phyloP scores from a whole-genome alignment of 2,329 filamentous ascomycete genomes.

The Colletotrichum spaethianum region DNA sequence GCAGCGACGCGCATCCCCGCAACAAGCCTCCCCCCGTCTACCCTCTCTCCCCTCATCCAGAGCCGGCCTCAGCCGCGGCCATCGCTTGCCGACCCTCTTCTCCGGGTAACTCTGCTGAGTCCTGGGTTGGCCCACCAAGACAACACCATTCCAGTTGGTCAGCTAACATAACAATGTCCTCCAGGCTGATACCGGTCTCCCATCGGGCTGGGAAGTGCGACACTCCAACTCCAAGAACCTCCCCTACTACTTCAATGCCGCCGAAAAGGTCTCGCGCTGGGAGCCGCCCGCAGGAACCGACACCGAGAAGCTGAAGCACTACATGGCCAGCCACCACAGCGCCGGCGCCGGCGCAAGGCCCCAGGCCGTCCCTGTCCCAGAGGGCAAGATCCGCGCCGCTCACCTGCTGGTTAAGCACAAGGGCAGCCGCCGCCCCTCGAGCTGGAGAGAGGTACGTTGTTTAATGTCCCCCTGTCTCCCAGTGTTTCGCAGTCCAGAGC shows the following conservation, averaged over 20 bases:
- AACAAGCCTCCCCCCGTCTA: neutral
- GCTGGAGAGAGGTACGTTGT: constrained; percentile 80
- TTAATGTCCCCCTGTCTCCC: neutral
- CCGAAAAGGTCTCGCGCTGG: constrained; percentile 92
- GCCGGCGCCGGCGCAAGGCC: constrained; percentile 60
- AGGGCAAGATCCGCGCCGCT: constrained; percentile 92
- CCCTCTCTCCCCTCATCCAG: neutral
- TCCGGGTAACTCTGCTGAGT: neutral
- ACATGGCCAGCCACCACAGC: constrained; percentile 92
- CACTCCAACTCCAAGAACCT: constrained; percentile 99
- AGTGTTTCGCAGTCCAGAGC: neutral
- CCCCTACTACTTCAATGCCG: constrained; percentile 97
- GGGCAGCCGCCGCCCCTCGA: constrained; percentile 88
- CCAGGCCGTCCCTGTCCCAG: constrained; percentile 57
- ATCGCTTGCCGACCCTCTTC: neutral
- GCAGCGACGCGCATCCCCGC: neutral
- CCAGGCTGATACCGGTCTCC: constrained; percentile 84
- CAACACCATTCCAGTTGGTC: constrained; percentile 19
- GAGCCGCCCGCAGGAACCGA: constrained; percentile 92
- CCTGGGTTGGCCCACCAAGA: constrained; percentile 11
- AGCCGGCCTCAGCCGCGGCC: neutral
- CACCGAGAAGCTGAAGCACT: constrained; percentile 91
- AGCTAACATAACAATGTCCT: constrained; percentile 13
- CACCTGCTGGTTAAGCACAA: constrained; percentile 96
- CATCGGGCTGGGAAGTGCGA: constrained; percentile 92